Conservation (phyloP, 106 monocot species). For the Chionographis japonica region DNA sequence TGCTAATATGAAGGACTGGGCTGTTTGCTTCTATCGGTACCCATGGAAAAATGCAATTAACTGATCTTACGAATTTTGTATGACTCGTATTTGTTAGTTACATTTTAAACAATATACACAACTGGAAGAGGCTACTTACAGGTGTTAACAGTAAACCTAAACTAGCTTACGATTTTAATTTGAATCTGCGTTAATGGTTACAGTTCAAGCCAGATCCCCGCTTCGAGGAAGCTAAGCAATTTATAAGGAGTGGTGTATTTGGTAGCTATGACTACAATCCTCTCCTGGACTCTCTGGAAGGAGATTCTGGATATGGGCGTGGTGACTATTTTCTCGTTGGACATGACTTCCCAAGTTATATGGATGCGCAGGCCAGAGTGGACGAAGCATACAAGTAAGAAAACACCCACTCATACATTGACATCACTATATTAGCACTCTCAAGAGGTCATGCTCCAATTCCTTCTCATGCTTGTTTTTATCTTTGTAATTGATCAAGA, state of each 20-base stretch:
- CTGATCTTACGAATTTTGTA: no score
- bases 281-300: conserved; percentile 87
- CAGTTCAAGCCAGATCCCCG: conserved; percentile 84
- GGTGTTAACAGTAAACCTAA: no score
- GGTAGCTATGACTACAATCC: conserved; percentile 73
- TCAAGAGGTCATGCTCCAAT: neutral
- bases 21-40: no score
- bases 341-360: conserved; percentile 85
- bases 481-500: no score
- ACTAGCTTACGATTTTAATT: no score
- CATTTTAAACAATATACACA: no score
- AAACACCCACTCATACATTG: neutral
- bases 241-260: conserved; percentile 68
- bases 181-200: neutral
- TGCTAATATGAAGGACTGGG: no score
- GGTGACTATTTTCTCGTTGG: conserved; percentile 95
- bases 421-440: neutral
- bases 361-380: conserved; percentile 70
- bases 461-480: neutral
- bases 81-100: no score
- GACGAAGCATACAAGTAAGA: conserved; percentile 93
- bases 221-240: conserved; percentile 83
- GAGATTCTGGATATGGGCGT: conserved; percentile 77
- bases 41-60: no score
- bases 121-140: no score